phyloP scores from a whole-genome alignment of 495 filamentous ascomycete genomes.

The Daldinia bambusicola region DNA sequence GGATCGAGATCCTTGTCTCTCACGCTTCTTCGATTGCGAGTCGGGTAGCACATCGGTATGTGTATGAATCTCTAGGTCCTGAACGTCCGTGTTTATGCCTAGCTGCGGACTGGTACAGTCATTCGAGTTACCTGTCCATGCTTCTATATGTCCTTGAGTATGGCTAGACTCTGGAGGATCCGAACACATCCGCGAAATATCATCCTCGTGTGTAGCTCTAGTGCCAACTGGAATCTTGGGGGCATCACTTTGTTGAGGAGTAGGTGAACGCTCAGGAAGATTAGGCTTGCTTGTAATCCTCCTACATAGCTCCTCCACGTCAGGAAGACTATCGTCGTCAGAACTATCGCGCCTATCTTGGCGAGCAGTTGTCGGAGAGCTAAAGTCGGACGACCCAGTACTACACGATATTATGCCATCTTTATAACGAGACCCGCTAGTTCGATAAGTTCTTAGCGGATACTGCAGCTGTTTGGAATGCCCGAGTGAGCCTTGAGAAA shows the following conservation, averaged over 20 bases:
- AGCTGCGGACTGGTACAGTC: not conserved
- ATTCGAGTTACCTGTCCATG: not conserved
- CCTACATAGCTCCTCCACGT: slow-evolving; percentile 20
- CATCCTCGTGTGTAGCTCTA: not conserved
- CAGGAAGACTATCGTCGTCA: slow-evolving; percentile 29
- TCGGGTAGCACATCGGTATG: too few relatives aligned
- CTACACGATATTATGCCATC: not conserved
- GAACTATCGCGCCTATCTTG: slow-evolving; percentile 1
- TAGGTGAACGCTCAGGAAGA: not conserved
- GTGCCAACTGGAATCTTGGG: not conserved
- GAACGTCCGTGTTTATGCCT: not conserved
- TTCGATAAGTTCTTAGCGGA: not conserved
- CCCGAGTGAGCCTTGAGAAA: not conserved
- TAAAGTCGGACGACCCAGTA: not conserved
- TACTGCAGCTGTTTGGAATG: not conserved
- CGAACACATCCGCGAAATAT: not conserved
- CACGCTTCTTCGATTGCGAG: slow-evolving; percentile 19
- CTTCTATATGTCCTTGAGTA: not conserved
- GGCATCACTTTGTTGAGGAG: not conserved
- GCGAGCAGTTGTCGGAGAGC: not conserved
- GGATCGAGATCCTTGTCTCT: not conserved
- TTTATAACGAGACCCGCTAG: not conserved
- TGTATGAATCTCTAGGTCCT: not conserved
- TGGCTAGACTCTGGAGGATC: not conserved
- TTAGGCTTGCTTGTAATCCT: not conserved